Conservation (phyloP, 495 filamentous ascomycete genomes). For the Ramalina intermedia region DNA sequence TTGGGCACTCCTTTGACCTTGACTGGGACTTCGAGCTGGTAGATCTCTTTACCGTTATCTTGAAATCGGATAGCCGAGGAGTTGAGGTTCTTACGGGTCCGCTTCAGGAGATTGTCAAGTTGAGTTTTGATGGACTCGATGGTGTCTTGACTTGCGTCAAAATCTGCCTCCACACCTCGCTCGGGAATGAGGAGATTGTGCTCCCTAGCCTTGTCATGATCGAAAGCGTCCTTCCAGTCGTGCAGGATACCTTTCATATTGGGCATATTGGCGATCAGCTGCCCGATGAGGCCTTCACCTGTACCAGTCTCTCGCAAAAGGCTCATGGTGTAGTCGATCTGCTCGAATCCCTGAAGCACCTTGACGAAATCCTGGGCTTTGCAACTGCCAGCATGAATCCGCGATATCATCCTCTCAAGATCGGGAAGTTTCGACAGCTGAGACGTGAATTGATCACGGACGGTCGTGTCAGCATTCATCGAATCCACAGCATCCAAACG, state of each 20-base stretch:
- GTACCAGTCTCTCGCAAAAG: conserved; percentile 53
- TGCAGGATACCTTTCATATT: conserved; percentile 56
- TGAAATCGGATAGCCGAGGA: conserved; percentile 62
- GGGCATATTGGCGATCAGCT: conserved; percentile 73
- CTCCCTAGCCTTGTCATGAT: conserved; percentile 64
- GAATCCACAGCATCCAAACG: conserved; percentile 92
- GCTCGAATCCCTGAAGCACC: conserved; percentile 95
- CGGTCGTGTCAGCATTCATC: conserved; percentile 62
- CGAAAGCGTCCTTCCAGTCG: conserved; percentile 88
- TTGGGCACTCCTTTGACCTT: conserved; percentile 72
- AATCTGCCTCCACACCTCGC: conserved; percentile 82
- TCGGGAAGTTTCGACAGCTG: conserved; percentile 86
- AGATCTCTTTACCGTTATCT: conserved; percentile 93
- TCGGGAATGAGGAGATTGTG: conserved; percentile 70
- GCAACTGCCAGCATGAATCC: conserved; percentile 82
- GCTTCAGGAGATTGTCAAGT: conserved; percentile 56
- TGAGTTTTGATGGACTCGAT: conserved; percentile 58
- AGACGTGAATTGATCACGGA: conserved; percentile 71
- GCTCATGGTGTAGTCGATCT: conserved; percentile 82
- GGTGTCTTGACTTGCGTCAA: conserved; percentile 68
- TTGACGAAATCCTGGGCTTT: conserved; percentile 80
- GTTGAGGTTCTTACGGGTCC: conserved; percentile 50
- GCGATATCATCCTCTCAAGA: conserved; percentile 84
- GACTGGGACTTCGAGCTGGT: conserved; percentile 83
- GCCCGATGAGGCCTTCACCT: conserved; percentile 70